A percentile compares a stretch with the other conserved stretches of the same genome.
Evolutionary conservation across 192 early-diverging fungal genomes (phyloP).

Genomic region (Backusella parvicylindrica): DNA sequence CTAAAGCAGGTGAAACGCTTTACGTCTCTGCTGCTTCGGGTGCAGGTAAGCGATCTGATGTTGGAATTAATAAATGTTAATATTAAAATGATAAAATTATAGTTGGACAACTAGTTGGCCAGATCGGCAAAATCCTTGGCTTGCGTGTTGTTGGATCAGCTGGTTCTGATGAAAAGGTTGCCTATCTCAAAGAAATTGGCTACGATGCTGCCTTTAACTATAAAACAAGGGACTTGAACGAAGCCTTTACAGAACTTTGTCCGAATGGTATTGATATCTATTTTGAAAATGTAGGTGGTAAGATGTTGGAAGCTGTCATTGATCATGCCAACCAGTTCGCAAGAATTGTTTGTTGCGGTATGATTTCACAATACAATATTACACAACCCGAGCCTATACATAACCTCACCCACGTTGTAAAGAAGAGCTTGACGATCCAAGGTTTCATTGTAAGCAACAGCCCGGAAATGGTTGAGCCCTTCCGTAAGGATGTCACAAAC

Average conservation of each 20-base stretch:
- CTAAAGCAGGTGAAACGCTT: constrained; percentile 80
- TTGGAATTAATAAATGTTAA: too few species aligned
- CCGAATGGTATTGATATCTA: constrained; percentile 88
- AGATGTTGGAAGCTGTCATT: constrained; percentile 72
- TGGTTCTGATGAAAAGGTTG: constrained; percentile 82
- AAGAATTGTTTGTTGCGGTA: constrained; percentile 72
- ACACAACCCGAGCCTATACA: constrained; percentile 45
- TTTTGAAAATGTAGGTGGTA: constrained; percentile 83
- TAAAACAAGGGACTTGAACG: constrained; percentile 62
- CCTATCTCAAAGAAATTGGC: constrained; percentile 59
- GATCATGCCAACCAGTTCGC: constrained; percentile 58
- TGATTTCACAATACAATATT: constrained; percentile 68
- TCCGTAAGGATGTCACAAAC: constrained; percentile 52
- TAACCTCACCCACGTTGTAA: constrained; percentile 54
- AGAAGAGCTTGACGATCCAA: constrained; percentile 54
- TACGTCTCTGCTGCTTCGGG: constrained; percentile 81
- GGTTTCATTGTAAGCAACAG: constrained; percentile 65
- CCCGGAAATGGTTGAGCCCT: constrained; percentile 43
- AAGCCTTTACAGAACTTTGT: constrained; percentile 54
- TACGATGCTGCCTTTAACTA: constrained; percentile 93
- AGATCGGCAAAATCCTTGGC: constrained; percentile 74
- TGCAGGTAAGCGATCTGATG: not conserved
- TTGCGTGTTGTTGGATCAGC: constrained; percentile 82
- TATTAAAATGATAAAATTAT: constrained; percentile 24
- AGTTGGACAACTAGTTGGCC: constrained; percentile 70